Conservation (phyloP, 768 basidiomycete species). For the Pleurotus cornucopiae region DNA sequence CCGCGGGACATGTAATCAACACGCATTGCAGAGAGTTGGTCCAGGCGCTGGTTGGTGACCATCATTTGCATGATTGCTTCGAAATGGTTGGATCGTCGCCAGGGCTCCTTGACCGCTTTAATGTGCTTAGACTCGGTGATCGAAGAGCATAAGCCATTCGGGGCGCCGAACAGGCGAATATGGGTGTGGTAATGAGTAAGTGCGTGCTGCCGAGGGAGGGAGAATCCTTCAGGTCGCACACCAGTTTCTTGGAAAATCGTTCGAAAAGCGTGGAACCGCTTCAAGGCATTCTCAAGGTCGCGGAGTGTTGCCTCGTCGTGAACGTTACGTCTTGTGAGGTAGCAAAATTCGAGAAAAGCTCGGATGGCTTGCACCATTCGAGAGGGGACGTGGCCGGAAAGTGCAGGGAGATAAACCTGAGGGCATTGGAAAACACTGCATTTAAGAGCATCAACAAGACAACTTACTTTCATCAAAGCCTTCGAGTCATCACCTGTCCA, state of each 20-base stretch:
- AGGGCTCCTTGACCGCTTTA: slow-evolving; percentile 20
- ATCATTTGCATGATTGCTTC: slow-evolving; percentile 19
- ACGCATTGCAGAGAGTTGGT: slow-evolving; percentile 16
- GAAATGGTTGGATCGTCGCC: slow-evolving; percentile 16
- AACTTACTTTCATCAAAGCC: slow-evolving; percentile 9
- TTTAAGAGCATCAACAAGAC: no score
- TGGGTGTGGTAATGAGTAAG: slow-evolving; percentile 13
- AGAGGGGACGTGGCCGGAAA: slow-evolving; percentile 14
- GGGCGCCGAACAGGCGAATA: slow-evolving; percentile 16
- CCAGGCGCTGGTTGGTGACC: slow-evolving; percentile 15
- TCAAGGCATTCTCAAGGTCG: neutral
- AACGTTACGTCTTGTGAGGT: slow-evolving; percentile 9
- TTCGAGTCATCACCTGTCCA: slow-evolving; percentile 13
- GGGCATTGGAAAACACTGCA: no score
- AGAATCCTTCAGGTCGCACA: slow-evolving; percentile 12
- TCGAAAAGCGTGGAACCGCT: slow-evolving; percentile 12
- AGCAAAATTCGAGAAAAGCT: slow-evolving; percentile 21
- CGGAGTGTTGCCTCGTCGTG: neutral
- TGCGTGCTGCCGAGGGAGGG: slow-evolving; percentile 17
- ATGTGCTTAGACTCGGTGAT: slow-evolving; percentile 21
- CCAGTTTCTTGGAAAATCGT: slow-evolving; percentile 12
- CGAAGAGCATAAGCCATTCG: slow-evolving; percentile 18
- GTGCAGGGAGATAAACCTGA: slow-evolving; percentile 17
- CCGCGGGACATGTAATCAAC: slow-evolving; percentile 6
- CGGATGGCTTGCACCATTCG: slow-evolving; percentile 13